Base-by-base conservation (phyloP, 441 rosid species). In the Croton setiger region DNA sequence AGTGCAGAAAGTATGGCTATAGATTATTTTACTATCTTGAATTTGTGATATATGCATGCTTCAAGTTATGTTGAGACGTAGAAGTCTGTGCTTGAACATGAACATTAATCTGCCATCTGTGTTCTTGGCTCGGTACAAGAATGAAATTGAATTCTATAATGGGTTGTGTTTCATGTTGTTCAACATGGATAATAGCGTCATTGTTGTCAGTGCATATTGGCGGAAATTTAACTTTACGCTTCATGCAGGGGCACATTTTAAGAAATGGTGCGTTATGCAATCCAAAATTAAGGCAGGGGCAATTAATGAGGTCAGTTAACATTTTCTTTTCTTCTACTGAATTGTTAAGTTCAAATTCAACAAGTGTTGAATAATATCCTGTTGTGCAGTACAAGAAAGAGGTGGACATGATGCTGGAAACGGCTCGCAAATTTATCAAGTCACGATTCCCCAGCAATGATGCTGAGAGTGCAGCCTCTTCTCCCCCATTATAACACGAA, bases 201-300 rank as follows among this genome's bases (percentile, higher is more conserved):
- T 48, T 13, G 3, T 36, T 63, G 44, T 44, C 33, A 54, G 44
- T 7, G 18, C n/a, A 55, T 23, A 71, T 33, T 60, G 48, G 4
- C 53, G 63, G 66, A 51, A 35, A 39, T 63, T 35, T 41, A 45
- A 66, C 55, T 15, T 59, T 49, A 65, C 73, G 5, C 72, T 65
- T 37, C 43, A 27, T 27, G 71, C 82, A 95, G 99, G 99, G 79
- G 98, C 90, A 41, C 99, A 95, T 84, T 89, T 95, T 70, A 95
- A 92, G 87, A 95, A 95, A 79, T 95, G 99, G 98, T 95, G 97
- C 60, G 86, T 95, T 60, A 95, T 95, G 99, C 99, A 95, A 75
- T 90, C 97, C n/a, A 95, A 95, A 79, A 92, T 92, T 45, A 92
- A 73, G 83, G 58, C 98, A 43, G 93, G 98, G 12, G 95, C 99